Evolutionary conservation across 116 monocot species (phyloP), one percentile per base, ranked within the genome.

Genomic region (Thalassia testudinum): DNA sequence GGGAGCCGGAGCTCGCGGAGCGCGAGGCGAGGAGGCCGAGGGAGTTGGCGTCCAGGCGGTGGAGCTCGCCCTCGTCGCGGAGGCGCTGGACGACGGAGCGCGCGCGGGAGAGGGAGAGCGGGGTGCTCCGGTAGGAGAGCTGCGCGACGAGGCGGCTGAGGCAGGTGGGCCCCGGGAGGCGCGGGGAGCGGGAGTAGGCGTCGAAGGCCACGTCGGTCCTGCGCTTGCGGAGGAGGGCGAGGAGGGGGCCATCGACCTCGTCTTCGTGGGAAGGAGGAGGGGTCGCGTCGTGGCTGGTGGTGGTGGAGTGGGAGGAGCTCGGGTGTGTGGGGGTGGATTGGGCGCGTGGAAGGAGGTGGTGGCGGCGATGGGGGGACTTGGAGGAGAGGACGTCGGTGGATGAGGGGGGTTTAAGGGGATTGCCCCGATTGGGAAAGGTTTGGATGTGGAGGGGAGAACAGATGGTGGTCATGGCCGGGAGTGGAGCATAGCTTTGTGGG

Each of bases 111-210:
- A 95, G 74, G 26, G 84, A 50, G 10, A 58, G 1, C 5, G 80
- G 66, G 40, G 75, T 68, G 53, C 61, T 44, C 47, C 72, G 65
- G 75, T 79, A 79, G 53, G 97, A 78, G 61, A 97, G 85, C 75
- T 89, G 97, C 37, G 79, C 73, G 48, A 89, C 68, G 54, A 97
- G 89, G 54, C 89, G 89, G 70, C 73, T 73, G 37, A 89, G 77
- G 69, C 72, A 79, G 57, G 68, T 75, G 50, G 85, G 47, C 26
- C 63, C 54, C 5, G 88, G 81, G 58, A 85, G 80, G 69, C 48
- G 64, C 10, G 57, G 26, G 56, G 44, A 72, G 25, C 19, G 42
- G 52, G 76, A 45, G 69, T 79, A 88, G 48, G 61, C 44, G 21
- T 24, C 12, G 68, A 73, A 95, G 66, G 95, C 95, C 15, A 81